Base-by-base conservation (phyloP, 805 yeast genomes). In the Ogataea naganishii region DNA sequence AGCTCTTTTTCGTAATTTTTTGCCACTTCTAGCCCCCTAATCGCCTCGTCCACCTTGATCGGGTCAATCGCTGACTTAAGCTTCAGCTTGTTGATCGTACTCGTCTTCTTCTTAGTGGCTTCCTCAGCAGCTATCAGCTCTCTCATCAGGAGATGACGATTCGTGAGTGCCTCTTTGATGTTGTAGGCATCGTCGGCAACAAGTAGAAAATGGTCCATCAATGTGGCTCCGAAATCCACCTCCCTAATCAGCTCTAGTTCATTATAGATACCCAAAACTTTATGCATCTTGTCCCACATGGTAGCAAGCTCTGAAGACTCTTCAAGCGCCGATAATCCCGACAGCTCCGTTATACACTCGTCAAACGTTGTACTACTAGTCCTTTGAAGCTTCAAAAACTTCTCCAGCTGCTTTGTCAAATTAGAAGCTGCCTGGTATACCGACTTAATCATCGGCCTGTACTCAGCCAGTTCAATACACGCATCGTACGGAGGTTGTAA, bases 401-500 rank as follows among this genome's bases (percentile, higher is more conserved):
- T 72, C 13, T 80, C 83, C 35, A 70, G 36, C 20, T 51, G 49
- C 41, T 62, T 66, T 29, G 64, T 52, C 18, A 88, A 54, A 44
- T 70, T 77, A 35, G 67, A 73, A 2, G 79, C 58, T 15, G 56
- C 56, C 30, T 75, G 63, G 51, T 84, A 83, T 10, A 83, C 64
- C 7, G 78, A 66, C 56, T 92, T 92, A 22, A 88, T 79, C 51
- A 80, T 49, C 1, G 98, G 98, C 38, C 98, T 63, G 52, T 88
- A 85, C 29, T 73, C 80, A 0, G 92, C 86, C 37, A 92, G 65
- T 37, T 80, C 92, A 16, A 70, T 66, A 27, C 75, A 78, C 23
- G 84, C 89, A 55, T 89, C 98, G 45, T 79, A 84, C 1, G 98
- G 98, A 2, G 94, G 83, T 24, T 82, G 79, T 26, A 88, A 67